These are phyloP conservation scores for Pichia membranifaciens DNA, from an alignment of 805 yeast genomes.

Conservation along the genomic window DNA sequence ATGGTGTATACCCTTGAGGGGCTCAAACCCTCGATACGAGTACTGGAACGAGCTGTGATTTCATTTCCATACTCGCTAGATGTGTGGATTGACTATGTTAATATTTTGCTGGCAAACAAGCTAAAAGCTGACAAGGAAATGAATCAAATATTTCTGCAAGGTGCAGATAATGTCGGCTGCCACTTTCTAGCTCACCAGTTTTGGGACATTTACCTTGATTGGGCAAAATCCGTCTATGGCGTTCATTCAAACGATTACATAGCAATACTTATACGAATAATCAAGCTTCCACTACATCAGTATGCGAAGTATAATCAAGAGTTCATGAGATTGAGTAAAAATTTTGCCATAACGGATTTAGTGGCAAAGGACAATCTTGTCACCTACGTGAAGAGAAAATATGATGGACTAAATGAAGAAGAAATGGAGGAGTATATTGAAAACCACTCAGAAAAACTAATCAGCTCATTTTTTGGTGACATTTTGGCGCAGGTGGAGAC, in stretches of 20 bases:
- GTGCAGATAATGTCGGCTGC: constrained; percentile 48
- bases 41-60: constrained; percentile 40
- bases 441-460: constrained; percentile 21
- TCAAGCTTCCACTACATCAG: constrained; percentile 72
- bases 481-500: constrained; percentile 43
- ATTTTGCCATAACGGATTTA: constrained; percentile 30
- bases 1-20: constrained; percentile 55
- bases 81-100: constrained; percentile 62
- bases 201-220: constrained; percentile 76
- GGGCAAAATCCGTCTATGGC: constrained; percentile 38
- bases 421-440: constrained; percentile 10
- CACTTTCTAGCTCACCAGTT: constrained; percentile 73
- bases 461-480: constrained; percentile 39
- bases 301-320: constrained; percentile 69
- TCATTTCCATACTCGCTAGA: constrained; percentile 55
- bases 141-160: constrained; percentile 42
- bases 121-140: constrained; percentile 29
- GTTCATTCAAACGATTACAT: constrained; percentile 34
- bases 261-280: constrained; percentile 39
- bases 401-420: background rate
- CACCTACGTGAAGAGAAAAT: constrained; percentile 22
- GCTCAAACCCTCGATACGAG: constrained; percentile 40
- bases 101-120: constrained; percentile 42
- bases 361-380: constrained; percentile 26
- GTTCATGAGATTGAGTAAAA: constrained; percentile 35